Evolutionary conservation across 2,329 filamentous ascomycete genomes (phyloP), one percentile per base, ranked within the genome.

Genomic region (Onygenales sp.): DNA sequence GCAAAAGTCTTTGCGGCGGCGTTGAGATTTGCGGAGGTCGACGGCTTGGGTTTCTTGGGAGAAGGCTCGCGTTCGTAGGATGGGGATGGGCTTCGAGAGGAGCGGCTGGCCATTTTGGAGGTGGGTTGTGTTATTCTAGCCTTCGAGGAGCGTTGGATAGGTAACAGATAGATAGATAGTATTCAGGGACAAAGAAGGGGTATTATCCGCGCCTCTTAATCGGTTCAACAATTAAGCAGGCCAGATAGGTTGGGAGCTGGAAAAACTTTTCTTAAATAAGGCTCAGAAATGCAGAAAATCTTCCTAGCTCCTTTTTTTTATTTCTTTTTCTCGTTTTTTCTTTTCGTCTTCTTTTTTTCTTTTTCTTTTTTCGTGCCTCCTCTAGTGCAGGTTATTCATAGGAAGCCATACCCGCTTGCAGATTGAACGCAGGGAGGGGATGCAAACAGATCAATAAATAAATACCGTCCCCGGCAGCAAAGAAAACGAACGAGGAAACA

Each of bases 151-250:
- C 17, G 32, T 14, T n/a, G 45, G 32, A 9, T 8, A 8, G 45
- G 45, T 47, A 47, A 10, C 36, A 47, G 21, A 10, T 47, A 47
- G 45, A 47, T 34, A 47, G 45, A 47, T 34, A 47, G 45, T 21
- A 27, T 47, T 17, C 21, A 36, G 45, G 31, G 45, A 47, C 6
- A 32, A 36, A 3, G 36, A 39, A 9, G 13, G 36, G 36, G 36
- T 39, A n/a, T 39, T 39, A n/a, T 39, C 36, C 9, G 13, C 6
- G 36, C 36, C 36, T 39, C 13, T 39, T 9, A 39, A 39, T 9
- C 2, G 6, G 6, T 39, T 27, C 21, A 27, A 1, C 21, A 27
- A 1, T 3, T 3, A 27, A 27, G 21, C 21, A 27, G 21, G 21
- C 21, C 21, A 27, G 21, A 39, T 39, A 10, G 13, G 9, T 39